These are phyloP conservation scores for Termitomyces sp. DNA, from an alignment of 1,284 basidiomycete species.

Conservation along the genomic window DNA sequence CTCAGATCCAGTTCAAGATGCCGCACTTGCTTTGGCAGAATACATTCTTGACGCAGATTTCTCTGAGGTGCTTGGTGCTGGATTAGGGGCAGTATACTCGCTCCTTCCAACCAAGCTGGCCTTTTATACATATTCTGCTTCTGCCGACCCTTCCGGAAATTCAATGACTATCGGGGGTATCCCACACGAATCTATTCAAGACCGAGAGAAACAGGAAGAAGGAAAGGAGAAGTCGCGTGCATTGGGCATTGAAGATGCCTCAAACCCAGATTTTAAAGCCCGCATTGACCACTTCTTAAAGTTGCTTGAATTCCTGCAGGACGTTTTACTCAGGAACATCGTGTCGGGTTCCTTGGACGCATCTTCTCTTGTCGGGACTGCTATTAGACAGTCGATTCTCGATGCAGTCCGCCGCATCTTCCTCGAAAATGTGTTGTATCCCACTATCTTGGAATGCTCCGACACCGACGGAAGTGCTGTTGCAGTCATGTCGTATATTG, in stretches of 20 bases:
- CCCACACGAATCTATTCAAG: slow-evolving; percentile 45
- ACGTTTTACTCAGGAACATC: slow-evolving; percentile 69
- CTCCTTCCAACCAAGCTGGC: slow-evolving; percentile 84
- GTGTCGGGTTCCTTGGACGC: slow-evolving; percentile 48
- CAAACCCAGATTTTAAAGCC: slow-evolving; percentile 69
- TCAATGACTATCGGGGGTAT: slow-evolving; percentile 67
- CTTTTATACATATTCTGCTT: slow-evolving; percentile 45
- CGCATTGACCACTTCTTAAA: slow-evolving; percentile 87
- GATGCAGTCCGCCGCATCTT: slow-evolving; percentile 84
- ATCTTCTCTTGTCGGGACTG: slow-evolving; percentile 62
- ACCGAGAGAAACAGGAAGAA: slow-evolving; percentile 48
- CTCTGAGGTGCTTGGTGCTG: slow-evolving; percentile 92
- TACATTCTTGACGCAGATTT: slow-evolving; percentile 96
- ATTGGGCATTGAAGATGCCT: slow-evolving; percentile 71
- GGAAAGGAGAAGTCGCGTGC: slow-evolving; percentile 50
- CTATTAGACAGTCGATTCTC: slow-evolving; percentile 77
- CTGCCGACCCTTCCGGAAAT: slow-evolving; percentile 35
- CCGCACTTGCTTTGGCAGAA: slow-evolving; percentile 81
- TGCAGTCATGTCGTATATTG: slow-evolving; percentile 96
- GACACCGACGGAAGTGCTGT: slow-evolving; percentile 90
- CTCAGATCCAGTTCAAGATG: slow-evolving; percentile 73
- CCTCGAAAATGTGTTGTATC: slow-evolving; percentile 90
- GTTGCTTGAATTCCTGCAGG: slow-evolving; percentile 88
- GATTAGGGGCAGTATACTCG: slow-evolving; percentile 91
- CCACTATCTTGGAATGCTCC: slow-evolving; percentile 91